These are phyloP conservation scores for Parasitella parasitica DNA, from an alignment of 371 early-diverging fungal genomes.

Conservation along the genomic window DNA sequence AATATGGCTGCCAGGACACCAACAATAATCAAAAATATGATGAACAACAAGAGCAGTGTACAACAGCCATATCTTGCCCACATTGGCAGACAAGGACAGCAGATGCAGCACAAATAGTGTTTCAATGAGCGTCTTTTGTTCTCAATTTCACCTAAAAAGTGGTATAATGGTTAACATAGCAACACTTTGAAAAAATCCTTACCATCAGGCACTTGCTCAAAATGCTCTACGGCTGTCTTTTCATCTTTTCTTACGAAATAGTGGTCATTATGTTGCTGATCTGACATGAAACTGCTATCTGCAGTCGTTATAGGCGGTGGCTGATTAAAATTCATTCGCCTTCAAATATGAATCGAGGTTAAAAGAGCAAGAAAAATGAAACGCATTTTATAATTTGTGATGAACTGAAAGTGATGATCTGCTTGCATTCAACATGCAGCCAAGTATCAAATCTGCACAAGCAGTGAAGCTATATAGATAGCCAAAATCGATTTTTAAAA, in stretches of 20 bases:
- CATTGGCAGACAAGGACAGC: slow-evolving; percentile 22
- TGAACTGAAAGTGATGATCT: too few relatives aligned
- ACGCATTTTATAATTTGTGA: too few relatives aligned
- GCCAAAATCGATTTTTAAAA: too few relatives aligned
- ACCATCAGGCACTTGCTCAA: not conserved
- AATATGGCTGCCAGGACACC: slow-evolving; percentile 23
- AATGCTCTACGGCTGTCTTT: not conserved
- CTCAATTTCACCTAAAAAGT: not conserved
- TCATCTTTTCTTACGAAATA: not conserved
- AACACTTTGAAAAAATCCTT: not conserved
- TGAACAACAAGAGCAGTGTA: not conserved
- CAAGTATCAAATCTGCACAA: too few relatives aligned
- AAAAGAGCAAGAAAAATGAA: not conserved
- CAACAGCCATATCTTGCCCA: slow-evolving; percentile 28
- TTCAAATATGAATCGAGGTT: not conserved
- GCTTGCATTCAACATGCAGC: too few relatives aligned
- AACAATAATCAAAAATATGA: slow-evolving; percentile 6
- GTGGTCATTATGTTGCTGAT: not conserved
- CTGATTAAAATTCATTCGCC: not conserved
- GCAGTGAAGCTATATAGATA: too few relatives aligned
- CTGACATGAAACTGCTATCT: slow-evolving; percentile 4
- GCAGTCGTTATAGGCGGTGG: not conserved
- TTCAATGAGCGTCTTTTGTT: not conserved
- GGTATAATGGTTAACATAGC: too few relatives aligned
- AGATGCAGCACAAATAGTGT: slow-evolving; percentile 18